A percentile compares a stretch with the other conserved stretches of the same genome.
These are phyloP conservation scores for Teunomyces funiuensis DNA, from an alignment of 805 yeast species.

Conservation along the genomic window DNA sequence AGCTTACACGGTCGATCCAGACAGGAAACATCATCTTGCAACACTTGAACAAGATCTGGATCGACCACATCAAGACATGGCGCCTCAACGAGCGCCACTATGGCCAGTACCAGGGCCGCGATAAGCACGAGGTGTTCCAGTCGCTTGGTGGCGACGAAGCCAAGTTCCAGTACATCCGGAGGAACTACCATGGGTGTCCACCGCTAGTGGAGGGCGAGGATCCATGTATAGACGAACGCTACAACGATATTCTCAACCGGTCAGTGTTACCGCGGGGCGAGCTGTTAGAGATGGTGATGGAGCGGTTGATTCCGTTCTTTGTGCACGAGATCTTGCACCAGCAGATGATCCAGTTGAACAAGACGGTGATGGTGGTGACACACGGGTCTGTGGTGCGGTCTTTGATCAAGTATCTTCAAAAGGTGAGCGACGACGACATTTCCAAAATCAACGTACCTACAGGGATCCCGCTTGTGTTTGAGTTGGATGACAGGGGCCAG, in stretches of 20 bases:
- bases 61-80: conserved; percentile 41
- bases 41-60: conserved; percentile 31
- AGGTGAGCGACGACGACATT: conserved; percentile 38
- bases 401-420: conserved; percentile 36
- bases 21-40: conserved; percentile 41
- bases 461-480: conserved; percentile 45
- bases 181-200: conserved; percentile 39
- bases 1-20: conserved; percentile 39
- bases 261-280: conserved; percentile 38
- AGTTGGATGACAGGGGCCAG: conserved; percentile 30
- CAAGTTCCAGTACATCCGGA: conserved; percentile 38
- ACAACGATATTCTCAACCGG: conserved; percentile 22
- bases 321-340: conserved; percentile 26
- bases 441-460: conserved; percentile 44
- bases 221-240: conserved; percentile 36
- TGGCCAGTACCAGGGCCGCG: conserved; percentile 42
- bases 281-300: conserved; percentile 38
- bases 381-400: conserved; percentile 46
- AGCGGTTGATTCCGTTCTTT: conserved; percentile 39
- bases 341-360: conserved; percentile 22
- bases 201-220: conserved; percentile 30
- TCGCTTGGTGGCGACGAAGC: conserved; percentile 32
- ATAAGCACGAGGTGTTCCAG: conserved; percentile 35
- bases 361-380: conserved; percentile 39
- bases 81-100: conserved; percentile 45